Evolutionary conservation across 768 basidiomycete species (phyloP).

Genomic region (Asterophora parasitica): DNA sequence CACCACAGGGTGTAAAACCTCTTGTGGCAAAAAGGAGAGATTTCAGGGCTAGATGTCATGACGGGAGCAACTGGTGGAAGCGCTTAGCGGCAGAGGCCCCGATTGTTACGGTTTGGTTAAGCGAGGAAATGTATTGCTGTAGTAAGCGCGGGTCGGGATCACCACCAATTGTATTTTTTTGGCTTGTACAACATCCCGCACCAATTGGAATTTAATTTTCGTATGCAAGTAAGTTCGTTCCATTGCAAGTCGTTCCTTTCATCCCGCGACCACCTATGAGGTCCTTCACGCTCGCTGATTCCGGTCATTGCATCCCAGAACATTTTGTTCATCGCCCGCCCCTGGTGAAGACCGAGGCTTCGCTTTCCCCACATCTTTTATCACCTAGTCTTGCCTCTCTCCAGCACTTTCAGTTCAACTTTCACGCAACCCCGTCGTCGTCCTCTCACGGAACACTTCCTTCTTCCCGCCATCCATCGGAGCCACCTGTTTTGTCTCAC

Average conservation of each 20-base stretch:
- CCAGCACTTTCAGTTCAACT: constrained; percentile 34
- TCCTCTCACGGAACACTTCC: constrained; percentile 32
- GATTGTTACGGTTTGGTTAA: not conserved
- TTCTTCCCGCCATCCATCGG: constrained; percentile 30
- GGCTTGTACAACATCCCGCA: constrained; percentile 11
- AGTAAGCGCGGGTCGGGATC: constrained; percentile 11
- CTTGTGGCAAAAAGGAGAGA: too few species aligned
- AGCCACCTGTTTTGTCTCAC: constrained; percentile 24
- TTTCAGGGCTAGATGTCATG: too few species aligned
- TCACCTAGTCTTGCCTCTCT: constrained; percentile 26
- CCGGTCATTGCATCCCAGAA: constrained; percentile 14
- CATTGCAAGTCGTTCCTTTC: constrained; percentile 7
- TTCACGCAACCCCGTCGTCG: constrained; percentile 25
- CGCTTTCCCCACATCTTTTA: constrained; percentile 40
- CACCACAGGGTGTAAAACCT: too few species aligned
- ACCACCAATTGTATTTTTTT: constrained; percentile 10
- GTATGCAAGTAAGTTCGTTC: constrained; percentile 17
- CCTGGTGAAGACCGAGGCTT: constrained; percentile 39
- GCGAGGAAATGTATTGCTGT: constrained; percentile 8
- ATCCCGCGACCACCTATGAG: constrained; percentile 18
- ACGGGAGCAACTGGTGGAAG: not conserved
- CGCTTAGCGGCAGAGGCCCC: not conserved
- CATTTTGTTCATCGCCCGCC: constrained; percentile 16
- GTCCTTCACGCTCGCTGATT: constrained; percentile 17
- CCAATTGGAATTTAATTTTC: constrained; percentile 17